phyloP scores from a whole-genome alignment of 257 asterid species.

The Handroanthus guayacan region DNA sequence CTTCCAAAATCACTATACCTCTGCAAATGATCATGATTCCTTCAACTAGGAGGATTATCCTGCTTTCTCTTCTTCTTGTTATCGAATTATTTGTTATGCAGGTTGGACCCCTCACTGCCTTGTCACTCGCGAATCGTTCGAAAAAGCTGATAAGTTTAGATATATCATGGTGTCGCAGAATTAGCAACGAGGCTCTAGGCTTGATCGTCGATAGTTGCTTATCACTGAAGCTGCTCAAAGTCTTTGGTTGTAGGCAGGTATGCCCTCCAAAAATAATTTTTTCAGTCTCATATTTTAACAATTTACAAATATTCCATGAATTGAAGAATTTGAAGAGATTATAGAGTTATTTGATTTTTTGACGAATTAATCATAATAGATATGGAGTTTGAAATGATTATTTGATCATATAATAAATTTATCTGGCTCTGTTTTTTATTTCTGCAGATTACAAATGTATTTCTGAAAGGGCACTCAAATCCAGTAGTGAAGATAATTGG shows the following conservation, averaged over 20 bases:
- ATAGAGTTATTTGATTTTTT: background rate
- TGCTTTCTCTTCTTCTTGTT: background rate
- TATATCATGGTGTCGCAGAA: constrained; percentile 75
- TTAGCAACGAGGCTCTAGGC: constrained; percentile 70
- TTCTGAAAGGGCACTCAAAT: constrained; percentile 68
- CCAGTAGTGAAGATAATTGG: constrained; percentile 62
- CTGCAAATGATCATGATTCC: background rate
- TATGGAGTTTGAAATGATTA: background rate
- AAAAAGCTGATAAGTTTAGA: constrained; percentile 69
- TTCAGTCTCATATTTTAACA: background rate
- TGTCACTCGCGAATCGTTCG: constrained; percentile 65
- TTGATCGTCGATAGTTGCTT: constrained; percentile 76
- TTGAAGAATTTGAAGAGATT: background rate
- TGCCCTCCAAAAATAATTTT: constrained; percentile 3
- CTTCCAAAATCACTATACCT: no score
- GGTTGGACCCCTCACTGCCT: constrained; percentile 68
- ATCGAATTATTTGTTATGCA: constrained; percentile 4
- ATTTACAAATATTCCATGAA: background rate
- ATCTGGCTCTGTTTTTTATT: constrained; percentile 20
- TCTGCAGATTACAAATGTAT: constrained; percentile 67
- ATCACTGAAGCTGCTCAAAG: constrained; percentile 72
- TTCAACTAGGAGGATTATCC: background rate
- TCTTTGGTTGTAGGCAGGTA: constrained; percentile 90
- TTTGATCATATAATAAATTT: no score
- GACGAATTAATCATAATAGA: background rate